phyloP scores from a whole-genome alignment of 768 basidiomycete species.

The Boletus rubescentipes region DNA sequence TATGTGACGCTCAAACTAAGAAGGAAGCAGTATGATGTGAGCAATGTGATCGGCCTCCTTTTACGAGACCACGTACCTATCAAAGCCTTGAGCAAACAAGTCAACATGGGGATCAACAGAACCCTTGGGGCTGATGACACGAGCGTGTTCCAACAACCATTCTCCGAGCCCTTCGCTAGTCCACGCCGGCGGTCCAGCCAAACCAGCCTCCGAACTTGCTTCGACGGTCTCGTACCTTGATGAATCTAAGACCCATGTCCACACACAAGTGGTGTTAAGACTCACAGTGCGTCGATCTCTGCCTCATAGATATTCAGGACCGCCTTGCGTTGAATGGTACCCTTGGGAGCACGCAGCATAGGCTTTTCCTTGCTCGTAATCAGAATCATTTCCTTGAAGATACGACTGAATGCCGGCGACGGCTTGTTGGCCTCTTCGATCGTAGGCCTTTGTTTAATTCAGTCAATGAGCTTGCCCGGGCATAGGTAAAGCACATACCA shows the following conservation, averaged over 20 bases:
- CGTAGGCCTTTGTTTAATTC: slow-evolving; percentile 27
- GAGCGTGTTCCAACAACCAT: slow-evolving; percentile 32
- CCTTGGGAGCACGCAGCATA: slow-evolving; percentile 44
- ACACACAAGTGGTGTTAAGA: neutral
- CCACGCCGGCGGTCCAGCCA: slow-evolving; percentile 28
- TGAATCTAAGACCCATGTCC: neutral
- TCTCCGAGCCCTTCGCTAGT: slow-evolving; percentile 10
- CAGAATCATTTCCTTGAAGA: slow-evolving; percentile 57
- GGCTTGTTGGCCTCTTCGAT: slow-evolving; percentile 46
- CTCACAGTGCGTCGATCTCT: slow-evolving; percentile 50
- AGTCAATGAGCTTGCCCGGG: neutral
- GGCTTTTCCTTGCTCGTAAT: slow-evolving; percentile 43
- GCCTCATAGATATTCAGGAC: slow-evolving; percentile 38
- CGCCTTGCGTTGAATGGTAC: slow-evolving; percentile 42
- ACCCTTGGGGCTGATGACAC: slow-evolving; percentile 5
- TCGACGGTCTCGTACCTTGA: slow-evolving; percentile 36
- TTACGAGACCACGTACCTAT: slow-evolving; percentile 29
- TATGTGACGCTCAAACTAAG: slow-evolving; percentile 31
- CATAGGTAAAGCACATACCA: slow-evolving; percentile 20
- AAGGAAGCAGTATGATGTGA: neutral
- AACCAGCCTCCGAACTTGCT: slow-evolving; percentile 19
- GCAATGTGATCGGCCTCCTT: too few relatives aligned
- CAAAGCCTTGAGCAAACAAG: slow-evolving; percentile 37
- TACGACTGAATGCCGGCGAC: slow-evolving; percentile 42
- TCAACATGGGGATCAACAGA: slow-evolving; percentile 19